Evolutionary conservation across 768 basidiomycete genomes (phyloP).

Genomic region (Tylopilus vinaceipallidus): DNA sequence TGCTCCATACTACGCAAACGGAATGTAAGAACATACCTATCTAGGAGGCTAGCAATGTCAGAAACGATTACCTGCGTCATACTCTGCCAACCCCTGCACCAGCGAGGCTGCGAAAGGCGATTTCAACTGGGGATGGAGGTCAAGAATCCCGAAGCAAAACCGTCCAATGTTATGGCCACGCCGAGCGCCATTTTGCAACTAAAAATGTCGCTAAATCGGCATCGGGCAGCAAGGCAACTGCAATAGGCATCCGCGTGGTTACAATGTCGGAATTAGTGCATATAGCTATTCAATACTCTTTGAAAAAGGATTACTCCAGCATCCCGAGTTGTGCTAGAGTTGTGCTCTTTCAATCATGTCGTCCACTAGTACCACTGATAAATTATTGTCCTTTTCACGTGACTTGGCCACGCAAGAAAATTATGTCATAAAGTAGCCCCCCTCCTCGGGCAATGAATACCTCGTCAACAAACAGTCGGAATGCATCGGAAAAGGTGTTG

Average conservation of each 20-base stretch:
- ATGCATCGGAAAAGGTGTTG: too few relatives aligned
- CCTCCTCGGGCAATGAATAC: too few relatives aligned
- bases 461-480: too few relatives aligned
- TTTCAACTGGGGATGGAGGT: constrained; percentile 61
- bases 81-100: constrained; percentile 72
- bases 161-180: constrained; percentile 58
- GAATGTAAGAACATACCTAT: constrained; percentile 40
- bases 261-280: constrained; percentile 77
- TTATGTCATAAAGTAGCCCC: too few relatives aligned
- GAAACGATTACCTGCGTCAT: constrained; percentile 70
- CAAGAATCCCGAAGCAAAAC: constrained; percentile 64
- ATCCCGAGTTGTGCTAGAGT: too few relatives aligned
- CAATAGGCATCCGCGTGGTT: constrained; percentile 70
- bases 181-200: constrained; percentile 61
- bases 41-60: constrained; percentile 68
- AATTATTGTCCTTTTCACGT: too few relatives aligned
- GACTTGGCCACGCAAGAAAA: too few relatives aligned
- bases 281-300: too few relatives aligned
- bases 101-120: constrained; percentile 65
- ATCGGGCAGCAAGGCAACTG: constrained; percentile 61
- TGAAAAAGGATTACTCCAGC: too few relatives aligned
- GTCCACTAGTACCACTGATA: too few relatives aligned
- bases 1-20: background rate
- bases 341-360: too few relatives aligned
- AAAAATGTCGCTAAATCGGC: constrained; percentile 68